Percentiles rank a stretch among this genome's conserved stretches.
These are phyloP conservation scores for Calonectria pseudoturangicola DNA, from an alignment of 2,329 filamentous ascomycete genomes.

Conservation along the genomic window DNA sequence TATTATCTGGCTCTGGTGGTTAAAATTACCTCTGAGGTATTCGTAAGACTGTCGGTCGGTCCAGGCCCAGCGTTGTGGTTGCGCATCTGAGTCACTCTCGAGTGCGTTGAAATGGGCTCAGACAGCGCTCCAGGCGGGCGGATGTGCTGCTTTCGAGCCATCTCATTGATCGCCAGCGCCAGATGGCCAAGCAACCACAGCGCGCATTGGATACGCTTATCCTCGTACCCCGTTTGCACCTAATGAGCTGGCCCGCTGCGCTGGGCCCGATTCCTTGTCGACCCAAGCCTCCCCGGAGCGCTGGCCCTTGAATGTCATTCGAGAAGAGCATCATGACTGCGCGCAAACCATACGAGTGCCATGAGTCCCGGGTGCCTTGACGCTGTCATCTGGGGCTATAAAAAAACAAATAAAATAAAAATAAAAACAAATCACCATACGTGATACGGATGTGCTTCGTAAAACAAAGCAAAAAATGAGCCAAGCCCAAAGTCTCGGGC, in stretches of 20 bases:
- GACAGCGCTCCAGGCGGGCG: constrained; percentile 34
- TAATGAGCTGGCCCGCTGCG: constrained; percentile 47
- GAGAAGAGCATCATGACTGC: constrained; percentile 45
- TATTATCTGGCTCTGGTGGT: constrained; percentile 40
- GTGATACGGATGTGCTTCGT: not conserved
- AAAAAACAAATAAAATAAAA: constrained; percentile 19
- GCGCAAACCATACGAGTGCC: constrained; percentile 42
- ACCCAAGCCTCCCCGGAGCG: constrained; percentile 43
- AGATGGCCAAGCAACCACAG: constrained; percentile 38
- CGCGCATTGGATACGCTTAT: constrained; percentile 33
- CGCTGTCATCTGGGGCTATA: constrained; percentile 38
- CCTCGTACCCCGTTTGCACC: constrained; percentile 37
- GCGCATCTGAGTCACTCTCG: constrained; percentile 40
- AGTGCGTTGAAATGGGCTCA: constrained; percentile 34
- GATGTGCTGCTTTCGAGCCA: constrained; percentile 34
- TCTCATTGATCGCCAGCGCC: constrained; percentile 36
- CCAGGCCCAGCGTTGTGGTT: constrained; percentile 29
- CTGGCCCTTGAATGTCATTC: constrained; percentile 48
- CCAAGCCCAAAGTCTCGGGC: constrained; percentile 40
- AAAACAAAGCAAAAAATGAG: constrained; percentile 36
- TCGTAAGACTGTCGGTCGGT: constrained; percentile 46
- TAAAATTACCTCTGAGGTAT: constrained; percentile 54
- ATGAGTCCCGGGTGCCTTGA: constrained; percentile 44
- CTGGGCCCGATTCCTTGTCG: constrained; percentile 42
- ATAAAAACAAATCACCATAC: constrained; percentile 15